Conservation (phyloP, 768 basidiomycete species). For the Xerocomellus intermedius region DNA sequence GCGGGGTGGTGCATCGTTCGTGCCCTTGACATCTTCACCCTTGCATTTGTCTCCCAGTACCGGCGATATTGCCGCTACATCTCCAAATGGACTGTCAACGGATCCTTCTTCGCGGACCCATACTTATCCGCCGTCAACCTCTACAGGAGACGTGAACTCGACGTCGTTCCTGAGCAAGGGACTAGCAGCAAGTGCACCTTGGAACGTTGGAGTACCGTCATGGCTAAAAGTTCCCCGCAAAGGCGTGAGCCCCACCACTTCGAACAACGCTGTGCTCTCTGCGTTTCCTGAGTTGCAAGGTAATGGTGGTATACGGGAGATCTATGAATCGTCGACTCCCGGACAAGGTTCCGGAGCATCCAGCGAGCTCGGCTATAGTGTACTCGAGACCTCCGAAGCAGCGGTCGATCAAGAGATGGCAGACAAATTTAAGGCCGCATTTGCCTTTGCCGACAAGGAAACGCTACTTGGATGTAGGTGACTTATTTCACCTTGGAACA, state of each 20-base stretch:
- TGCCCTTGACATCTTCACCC: slow-evolving; percentile 54
- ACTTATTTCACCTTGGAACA: background rate
- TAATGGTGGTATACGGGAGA: slow-evolving; percentile 51
- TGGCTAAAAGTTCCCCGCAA: slow-evolving; percentile 60
- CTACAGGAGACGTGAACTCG: slow-evolving; percentile 45
- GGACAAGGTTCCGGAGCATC: slow-evolving; percentile 32
- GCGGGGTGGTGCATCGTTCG: slow-evolving; percentile 52
- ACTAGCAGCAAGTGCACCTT: slow-evolving; percentile 36
- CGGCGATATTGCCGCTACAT: slow-evolving; percentile 4
- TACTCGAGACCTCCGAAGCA: slow-evolving; percentile 72
- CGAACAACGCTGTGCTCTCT: slow-evolving; percentile 25
- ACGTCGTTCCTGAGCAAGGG: slow-evolving; percentile 42
- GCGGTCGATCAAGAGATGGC: slow-evolving; percentile 57
- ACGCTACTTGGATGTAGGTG: slow-evolving; percentile 81
- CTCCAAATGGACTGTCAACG: slow-evolving; percentile 14
- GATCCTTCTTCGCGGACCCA: slow-evolving; percentile 46
- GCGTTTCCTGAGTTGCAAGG: slow-evolving; percentile 23
- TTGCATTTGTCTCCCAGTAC: slow-evolving; percentile 18
- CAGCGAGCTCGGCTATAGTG: slow-evolving; percentile 72
- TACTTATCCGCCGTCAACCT: slow-evolving; percentile 79
- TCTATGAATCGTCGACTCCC: slow-evolving; percentile 39
- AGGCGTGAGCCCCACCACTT: slow-evolving; percentile 34
- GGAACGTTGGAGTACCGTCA: slow-evolving; percentile 69
- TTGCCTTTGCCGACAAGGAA: slow-evolving; percentile 90
- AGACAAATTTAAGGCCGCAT: slow-evolving; percentile 77